These are phyloP conservation scores for Prillingera fragicola DNA, from an alignment of 1,284 basidiomycete genomes.

Conservation along the genomic window DNA sequence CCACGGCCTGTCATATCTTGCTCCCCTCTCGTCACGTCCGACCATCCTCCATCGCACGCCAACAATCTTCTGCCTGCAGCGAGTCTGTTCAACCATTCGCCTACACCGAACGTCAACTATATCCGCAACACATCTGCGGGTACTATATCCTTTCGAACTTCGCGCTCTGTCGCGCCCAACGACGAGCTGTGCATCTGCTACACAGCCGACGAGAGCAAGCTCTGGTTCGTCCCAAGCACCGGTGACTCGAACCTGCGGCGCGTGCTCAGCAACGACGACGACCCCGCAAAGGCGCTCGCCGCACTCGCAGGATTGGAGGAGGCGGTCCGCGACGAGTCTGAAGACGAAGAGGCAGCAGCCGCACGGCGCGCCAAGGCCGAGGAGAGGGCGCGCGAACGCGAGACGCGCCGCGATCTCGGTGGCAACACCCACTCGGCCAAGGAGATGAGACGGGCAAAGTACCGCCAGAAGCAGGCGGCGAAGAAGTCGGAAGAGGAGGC, in stretches of 20 bases:
- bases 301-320: no score
- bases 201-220: conserved; percentile 43
- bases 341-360: no score
- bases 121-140: conserved; percentile 25
- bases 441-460: conserved; percentile 13
- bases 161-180: conserved; percentile 24
- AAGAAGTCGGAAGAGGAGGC: conserved; percentile 1
- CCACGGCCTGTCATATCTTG: neutral
- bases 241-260: neutral
- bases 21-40: neutral
- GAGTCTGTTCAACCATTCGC: conserved; percentile 49
- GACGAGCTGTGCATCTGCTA: conserved; percentile 47
- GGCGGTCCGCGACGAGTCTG: no score
- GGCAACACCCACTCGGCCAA: conserved; percentile 10
- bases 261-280: conserved; percentile 6
- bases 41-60: neutral
- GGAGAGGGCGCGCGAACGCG: conserved; percentile 5
- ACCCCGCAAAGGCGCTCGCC: no score
- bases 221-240: conserved; percentile 40
- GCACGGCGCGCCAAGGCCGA: conserved; percentile 2
- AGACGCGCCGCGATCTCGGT: conserved; percentile 2
- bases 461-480: conserved; percentile 11
- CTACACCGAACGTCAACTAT: conserved; percentile 46
- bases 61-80: conserved; percentile 21
- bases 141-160: conserved; percentile 38